Evolutionary conservation across 1,284 basidiomycete species (phyloP), one percentile per base, ranked within the genome.

Genomic region (Abortiporus biennis): DNA sequence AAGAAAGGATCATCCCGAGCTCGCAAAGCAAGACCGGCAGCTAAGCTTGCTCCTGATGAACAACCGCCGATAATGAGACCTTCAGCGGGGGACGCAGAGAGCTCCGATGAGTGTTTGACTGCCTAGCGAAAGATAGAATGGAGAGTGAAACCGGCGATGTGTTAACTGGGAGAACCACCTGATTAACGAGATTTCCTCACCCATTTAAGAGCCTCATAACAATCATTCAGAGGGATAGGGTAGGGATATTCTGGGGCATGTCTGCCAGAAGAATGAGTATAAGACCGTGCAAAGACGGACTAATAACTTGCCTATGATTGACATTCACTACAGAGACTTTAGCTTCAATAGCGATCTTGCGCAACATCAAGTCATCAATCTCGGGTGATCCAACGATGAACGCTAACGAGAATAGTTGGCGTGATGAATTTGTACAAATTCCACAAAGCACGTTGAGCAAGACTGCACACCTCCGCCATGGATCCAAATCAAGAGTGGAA

Each of bases 171-270:
- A 12, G 4, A 24, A 17, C 11, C 15, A 34, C 17, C n/a, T 19
- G 19, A n/a, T 8, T n/a, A 29, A n/a, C 27, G 27, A 8, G n/a
- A 8, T 20, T 12, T 20, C 4, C 48, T 9, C 30, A 61, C 57
- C 56, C 64, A 68, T 48, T 57, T 53, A 2, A 67, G 47, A 1
- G 60, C 54, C 4, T 59, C 58, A 27, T 60, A 61, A 15, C 58
- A 52, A 40, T 72, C 69, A 9, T 67, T 55, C 3, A 64, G 49
- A 0, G 59, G 56, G 0, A 55, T 58, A 0, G 69, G 69, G 52
- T 60, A 71, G 0, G 62, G 61, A 42, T 63, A 44, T 37, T 67
- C 63, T 0, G 69, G 69, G 0, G 66, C 63, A 9, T 65, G 57
- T 12, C 67, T 35, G 25, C 23, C 19, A n/a, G 19, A 36, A 4